Conservation (phyloP, 2,329 filamentous ascomycete genomes). For the Aspergillus piperis region DNA sequence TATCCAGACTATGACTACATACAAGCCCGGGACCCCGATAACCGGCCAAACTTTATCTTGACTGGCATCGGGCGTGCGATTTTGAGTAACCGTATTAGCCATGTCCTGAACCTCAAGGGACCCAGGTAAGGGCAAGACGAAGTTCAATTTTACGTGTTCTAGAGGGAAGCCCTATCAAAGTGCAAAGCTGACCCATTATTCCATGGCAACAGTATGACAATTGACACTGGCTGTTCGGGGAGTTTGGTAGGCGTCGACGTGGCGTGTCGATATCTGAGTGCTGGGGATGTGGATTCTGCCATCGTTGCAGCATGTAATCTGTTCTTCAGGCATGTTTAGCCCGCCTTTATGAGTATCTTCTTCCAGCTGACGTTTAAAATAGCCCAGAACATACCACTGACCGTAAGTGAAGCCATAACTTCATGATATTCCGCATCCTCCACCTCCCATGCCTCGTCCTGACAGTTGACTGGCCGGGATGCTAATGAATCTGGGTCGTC, state of each 20-base stretch:
- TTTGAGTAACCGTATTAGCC: constrained; percentile 34
- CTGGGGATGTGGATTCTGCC: constrained; percentile 27
- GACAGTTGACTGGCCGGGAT: neutral
- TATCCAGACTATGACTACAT: constrained; percentile 24
- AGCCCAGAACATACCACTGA: neutral
- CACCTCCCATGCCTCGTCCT: too few relatives aligned
- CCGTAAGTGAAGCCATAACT: neutral
- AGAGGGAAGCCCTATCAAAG: neutral
- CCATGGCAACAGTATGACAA: constrained; percentile 25
- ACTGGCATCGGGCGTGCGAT: constrained; percentile 31
- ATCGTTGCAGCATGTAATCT: constrained; percentile 36
- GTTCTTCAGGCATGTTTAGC: constrained; percentile 25
- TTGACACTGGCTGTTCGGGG: constrained; percentile 47
- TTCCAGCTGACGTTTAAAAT: neutral
- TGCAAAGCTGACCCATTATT: neutral
- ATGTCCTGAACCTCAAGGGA: constrained; percentile 41
- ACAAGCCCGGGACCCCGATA: constrained; percentile 17
- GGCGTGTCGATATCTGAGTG: constrained; percentile 11
- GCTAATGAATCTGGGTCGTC: constrained; percentile 13
- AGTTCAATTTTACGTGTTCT: too few relatives aligned
- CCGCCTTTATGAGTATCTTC: too few relatives aligned
- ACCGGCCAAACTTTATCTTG: constrained; percentile 13
- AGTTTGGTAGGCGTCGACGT: constrained; percentile 30
- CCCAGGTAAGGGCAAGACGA: constrained; percentile 17
- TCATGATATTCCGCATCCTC: too few relatives aligned